A percentile compares a stretch with the other conserved stretches of the same genome.
phyloP scores from a whole-genome alignment of 164 flowering plant species.

The Buxus sempervirens region DNA sequence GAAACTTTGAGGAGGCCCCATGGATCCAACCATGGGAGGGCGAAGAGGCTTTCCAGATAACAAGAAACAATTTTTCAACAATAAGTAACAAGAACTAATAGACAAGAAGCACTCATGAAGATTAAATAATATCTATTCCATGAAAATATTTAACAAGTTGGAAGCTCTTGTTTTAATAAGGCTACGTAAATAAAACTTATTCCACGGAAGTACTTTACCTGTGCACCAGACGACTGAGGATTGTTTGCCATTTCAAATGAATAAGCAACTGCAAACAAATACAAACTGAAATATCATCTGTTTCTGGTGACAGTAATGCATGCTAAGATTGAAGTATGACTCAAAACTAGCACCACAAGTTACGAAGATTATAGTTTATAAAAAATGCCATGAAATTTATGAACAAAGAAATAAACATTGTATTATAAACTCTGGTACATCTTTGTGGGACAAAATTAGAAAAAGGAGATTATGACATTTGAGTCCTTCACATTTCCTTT shows the following conservation, averaged over 20 bases:
- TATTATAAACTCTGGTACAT: too few species aligned
- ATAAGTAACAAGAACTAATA: neutral
- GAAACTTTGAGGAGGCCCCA: conserved; percentile 54
- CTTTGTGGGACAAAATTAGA: too few species aligned
- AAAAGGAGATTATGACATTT: too few species aligned
- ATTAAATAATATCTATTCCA: neutral
- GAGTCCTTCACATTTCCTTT: too few species aligned
- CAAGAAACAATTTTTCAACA: neutral
- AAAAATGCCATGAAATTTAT: too few species aligned
- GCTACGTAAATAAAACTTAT: neutral
- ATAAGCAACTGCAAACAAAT: conserved; percentile 13
- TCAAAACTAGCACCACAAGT: neutral
- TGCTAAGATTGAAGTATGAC: too few species aligned
- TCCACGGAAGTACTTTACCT: conserved; percentile 36
- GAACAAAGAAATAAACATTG: too few species aligned
- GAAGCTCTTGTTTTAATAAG: neutral
- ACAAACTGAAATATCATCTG: neutral
- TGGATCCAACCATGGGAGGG: conserved; percentile 52
- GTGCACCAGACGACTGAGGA: conserved; percentile 60
- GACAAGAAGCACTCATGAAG: neutral
- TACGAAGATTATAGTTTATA: neutral
- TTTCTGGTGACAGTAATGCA: neutral
- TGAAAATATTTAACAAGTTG: neutral
- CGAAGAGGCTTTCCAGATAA: conserved; percentile 40
- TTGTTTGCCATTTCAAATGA: conserved; percentile 55